Conservation (phyloP, 1,139 yeast species). For the Hansenula lynferdii region DNA sequence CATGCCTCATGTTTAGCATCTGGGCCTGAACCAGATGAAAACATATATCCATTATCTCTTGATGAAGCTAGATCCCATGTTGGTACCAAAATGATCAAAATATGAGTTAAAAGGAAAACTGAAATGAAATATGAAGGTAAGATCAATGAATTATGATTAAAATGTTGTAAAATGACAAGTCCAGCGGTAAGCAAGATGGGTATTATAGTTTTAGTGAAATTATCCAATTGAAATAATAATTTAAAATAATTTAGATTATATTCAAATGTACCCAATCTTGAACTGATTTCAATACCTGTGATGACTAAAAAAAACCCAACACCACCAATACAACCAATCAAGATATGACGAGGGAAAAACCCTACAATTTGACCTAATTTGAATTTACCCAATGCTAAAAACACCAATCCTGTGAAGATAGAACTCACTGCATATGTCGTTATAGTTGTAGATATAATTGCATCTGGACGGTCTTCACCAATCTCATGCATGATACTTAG, state of each 20-base stretch:
- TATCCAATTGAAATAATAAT: conserved; percentile 37
- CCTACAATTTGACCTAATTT: conserved; percentile 84
- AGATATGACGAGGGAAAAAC: conserved; percentile 91
- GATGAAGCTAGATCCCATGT: conserved; percentile 55
- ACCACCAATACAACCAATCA: conserved; percentile 97
- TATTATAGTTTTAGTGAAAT: conserved; percentile 62
- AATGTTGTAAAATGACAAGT: conserved; percentile 59
- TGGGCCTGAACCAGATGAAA: conserved; percentile 36
- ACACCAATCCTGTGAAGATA: conserved; percentile 79
- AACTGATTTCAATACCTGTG: conserved; percentile 87
- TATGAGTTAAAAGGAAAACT: conserved; percentile 67
- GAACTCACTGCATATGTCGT: conserved; percentile 82
- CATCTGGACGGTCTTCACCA: conserved; percentile 49
- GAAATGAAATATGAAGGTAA: conserved; percentile 78
- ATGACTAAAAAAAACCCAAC: conserved; percentile 90
- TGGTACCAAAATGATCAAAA: conserved; percentile 61
- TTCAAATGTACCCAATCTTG: conserved; percentile 69
- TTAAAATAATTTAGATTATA: conserved; percentile 55
- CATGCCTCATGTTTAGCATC: conserved; percentile 73
- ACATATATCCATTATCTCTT: conserved; percentile 80
- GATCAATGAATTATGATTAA: conserved; percentile 65
- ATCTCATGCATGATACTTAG: conserved; percentile 55
- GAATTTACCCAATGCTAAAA: conserved; percentile 71
- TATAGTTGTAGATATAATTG: conserved; percentile 80
- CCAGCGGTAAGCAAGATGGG: conserved; percentile 63